Percentiles rank a stretch among this genome's conserved stretches.
Conservation (phyloP, 805 yeast genomes). For the Saturnispora zaruensis region DNA sequence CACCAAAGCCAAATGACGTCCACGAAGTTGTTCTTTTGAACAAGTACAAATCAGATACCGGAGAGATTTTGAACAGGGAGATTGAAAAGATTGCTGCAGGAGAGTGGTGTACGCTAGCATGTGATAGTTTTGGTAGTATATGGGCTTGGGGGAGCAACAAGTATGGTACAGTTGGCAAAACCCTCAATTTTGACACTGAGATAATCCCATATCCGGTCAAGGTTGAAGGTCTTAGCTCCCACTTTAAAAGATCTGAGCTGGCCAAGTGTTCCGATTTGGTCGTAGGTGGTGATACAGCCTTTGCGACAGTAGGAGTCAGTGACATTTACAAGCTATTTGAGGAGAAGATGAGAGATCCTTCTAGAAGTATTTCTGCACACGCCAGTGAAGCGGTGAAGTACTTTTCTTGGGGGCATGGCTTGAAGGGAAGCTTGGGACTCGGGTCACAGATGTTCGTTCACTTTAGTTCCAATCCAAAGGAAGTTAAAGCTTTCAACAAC, state of each 20-base stretch:
- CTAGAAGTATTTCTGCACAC: constrained; percentile 11
- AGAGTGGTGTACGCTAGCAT: constrained; percentile 57
- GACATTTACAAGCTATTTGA: constrained; percentile 31
- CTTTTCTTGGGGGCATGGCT: constrained; percentile 75
- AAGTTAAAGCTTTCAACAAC: constrained; percentile 39
- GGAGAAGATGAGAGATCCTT: constrained; percentile 19
- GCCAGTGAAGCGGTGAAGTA: constrained; percentile 21
- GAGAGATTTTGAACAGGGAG: constrained; percentile 30
- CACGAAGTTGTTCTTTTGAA: constrained; percentile 53
- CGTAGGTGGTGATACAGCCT: constrained; percentile 67
- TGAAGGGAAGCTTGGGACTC: constrained; percentile 78
- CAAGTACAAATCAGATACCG: constrained; percentile 28
- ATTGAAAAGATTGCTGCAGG: constrained; percentile 67
- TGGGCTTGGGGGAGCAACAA: constrained; percentile 83
- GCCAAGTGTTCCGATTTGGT: constrained; percentile 44
- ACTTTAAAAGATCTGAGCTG: constrained; percentile 34
- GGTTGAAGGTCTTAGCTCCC: constrained; percentile 32
- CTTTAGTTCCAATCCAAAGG: constrained; percentile 59
- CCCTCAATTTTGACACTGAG: constrained; percentile 58
- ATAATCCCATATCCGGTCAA: constrained; percentile 61
- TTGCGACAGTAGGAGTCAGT: constrained; percentile 34
- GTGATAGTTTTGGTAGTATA: constrained; percentile 59
- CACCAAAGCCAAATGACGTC: constrained; percentile 41
- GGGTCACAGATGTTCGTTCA: constrained; percentile 55
- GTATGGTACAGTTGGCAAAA: constrained; percentile 77